These are phyloP conservation scores for Simplicillium aogashimaense DNA, from an alignment of 2,329 filamentous ascomycete genomes.

Conservation along the genomic window DNA sequence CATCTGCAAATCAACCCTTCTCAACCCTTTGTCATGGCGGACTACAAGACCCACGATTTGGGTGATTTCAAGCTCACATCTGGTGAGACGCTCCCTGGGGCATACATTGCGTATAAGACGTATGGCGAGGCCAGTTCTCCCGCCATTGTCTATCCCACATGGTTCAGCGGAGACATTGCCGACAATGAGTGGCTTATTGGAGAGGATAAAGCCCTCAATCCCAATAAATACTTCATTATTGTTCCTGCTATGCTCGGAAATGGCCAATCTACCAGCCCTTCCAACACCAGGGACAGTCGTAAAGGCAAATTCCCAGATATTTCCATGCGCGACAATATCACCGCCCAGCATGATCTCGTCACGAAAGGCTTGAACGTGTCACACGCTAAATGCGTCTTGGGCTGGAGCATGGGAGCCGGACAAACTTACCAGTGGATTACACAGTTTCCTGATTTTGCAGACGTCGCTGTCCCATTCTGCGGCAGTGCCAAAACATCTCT, in stretches of 20 bases:
- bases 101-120: conserved; percentile 68
- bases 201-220: conserved; percentile 52
- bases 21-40: background rate
- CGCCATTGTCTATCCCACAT: conserved; percentile 66
- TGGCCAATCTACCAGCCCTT: conserved; percentile 42
- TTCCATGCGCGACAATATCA: conserved; percentile 41
- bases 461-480: conserved; percentile 36
- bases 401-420: conserved; percentile 48
- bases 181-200: conserved; percentile 71
- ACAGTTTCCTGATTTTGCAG: conserved; percentile 37
- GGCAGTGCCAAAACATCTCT: conserved; percentile 37
- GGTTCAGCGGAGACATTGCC: conserved; percentile 53
- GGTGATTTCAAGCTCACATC: conserved; percentile 59
- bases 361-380: conserved; percentile 29
- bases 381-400: conserved; percentile 35
- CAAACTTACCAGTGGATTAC: conserved; percentile 42
- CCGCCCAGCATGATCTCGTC: conserved; percentile 33
- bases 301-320: conserved; percentile 28
- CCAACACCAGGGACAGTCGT: conserved; percentile 27
- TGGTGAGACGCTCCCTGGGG: conserved; percentile 50
- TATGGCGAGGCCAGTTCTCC: conserved; percentile 54
- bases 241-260: conserved; percentile 41
- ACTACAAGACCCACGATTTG: conserved; percentile 39
- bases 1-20: no score
- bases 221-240: conserved; percentile 39